Percentiles rank a stretch among this genome's conserved stretches.
phyloP scores from a whole-genome alignment of 495 filamentous ascomycete species.

The Penicillium odoratum region DNA sequence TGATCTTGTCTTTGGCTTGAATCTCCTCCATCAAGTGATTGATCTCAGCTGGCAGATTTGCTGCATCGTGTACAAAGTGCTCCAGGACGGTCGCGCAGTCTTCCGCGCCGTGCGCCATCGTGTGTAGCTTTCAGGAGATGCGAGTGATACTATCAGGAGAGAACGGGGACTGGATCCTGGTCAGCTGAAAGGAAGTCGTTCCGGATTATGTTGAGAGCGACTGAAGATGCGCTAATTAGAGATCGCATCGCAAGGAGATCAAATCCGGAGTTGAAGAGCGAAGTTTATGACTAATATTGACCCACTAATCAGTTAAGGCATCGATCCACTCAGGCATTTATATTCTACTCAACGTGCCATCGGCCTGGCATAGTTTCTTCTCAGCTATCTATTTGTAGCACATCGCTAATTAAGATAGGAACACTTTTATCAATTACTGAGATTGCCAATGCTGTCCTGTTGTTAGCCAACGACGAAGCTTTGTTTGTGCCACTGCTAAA shows the following conservation, averaged over 20 bases:
- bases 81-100: conserved; percentile 91
- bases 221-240: not conserved
- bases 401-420: too few species aligned
- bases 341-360: too few species aligned
- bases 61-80: conserved; percentile 85
- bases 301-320: not conserved
- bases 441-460: too few species aligned
- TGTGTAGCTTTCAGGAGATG: too few species aligned
- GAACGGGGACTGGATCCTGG: not conserved
- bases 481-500: too few species aligned
- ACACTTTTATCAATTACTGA: too few species aligned
- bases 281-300: not conserved
- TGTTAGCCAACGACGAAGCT: too few species aligned
- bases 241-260: conserved; percentile 1
- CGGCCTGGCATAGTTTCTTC: too few species aligned
- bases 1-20: conserved; percentile 78
- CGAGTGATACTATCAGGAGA: not conserved
- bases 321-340: not conserved
- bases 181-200: not conserved
- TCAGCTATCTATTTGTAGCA: too few species aligned
- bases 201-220: not conserved
- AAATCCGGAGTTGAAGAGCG: conserved; percentile 3
- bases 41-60: conserved; percentile 90
- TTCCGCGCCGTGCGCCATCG: conserved; percentile 50
- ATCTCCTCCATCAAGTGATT: conserved; percentile 94